Evolutionary conservation across 228 moss, liverwort and hornwort species (phyloP).

Genomic region (Sphagnum magellanicum): DNA sequence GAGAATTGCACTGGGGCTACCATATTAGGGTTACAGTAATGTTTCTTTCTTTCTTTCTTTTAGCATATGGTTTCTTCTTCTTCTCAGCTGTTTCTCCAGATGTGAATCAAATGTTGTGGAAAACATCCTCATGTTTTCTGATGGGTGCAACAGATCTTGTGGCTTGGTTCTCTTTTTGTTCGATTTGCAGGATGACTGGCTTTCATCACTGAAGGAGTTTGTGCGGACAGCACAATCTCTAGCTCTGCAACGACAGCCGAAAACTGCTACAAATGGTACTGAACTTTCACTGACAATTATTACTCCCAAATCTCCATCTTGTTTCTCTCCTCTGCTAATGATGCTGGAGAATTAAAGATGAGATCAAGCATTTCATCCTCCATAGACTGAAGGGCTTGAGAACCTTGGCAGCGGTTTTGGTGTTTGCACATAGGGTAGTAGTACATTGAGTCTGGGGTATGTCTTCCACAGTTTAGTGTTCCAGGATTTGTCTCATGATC

Average conservation of each 20-base stretch:
- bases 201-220: conserved; percentile 43
- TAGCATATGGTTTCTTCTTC: background rate
- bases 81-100: background rate
- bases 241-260: conserved; percentile 30
- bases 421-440: background rate
- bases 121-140: too few relatives aligned
- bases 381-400: too few relatives aligned
- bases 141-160: too few relatives aligned
- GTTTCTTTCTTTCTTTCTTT: conserved; percentile 1
- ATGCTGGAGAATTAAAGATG: background rate
- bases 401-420: background rate
- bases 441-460: too few relatives aligned
- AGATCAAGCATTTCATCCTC: too few relatives aligned
- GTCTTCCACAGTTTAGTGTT: too few relatives aligned
- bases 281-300: background rate
- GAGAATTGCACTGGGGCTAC: too few relatives aligned
- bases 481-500: too few relatives aligned
- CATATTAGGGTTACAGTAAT: too few relatives aligned
- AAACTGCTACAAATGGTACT: conserved; percentile 29
- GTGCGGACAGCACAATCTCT: conserved; percentile 35
- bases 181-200: conserved; percentile 41
- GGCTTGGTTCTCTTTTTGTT: background rate
- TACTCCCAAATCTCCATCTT: background rate
- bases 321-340: background rate
- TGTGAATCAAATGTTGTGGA: too few relatives aligned